These are phyloP conservation scores for Daldinia grandis DNA, from an alignment of 495 filamentous ascomycete species.

Conservation along the genomic window DNA sequence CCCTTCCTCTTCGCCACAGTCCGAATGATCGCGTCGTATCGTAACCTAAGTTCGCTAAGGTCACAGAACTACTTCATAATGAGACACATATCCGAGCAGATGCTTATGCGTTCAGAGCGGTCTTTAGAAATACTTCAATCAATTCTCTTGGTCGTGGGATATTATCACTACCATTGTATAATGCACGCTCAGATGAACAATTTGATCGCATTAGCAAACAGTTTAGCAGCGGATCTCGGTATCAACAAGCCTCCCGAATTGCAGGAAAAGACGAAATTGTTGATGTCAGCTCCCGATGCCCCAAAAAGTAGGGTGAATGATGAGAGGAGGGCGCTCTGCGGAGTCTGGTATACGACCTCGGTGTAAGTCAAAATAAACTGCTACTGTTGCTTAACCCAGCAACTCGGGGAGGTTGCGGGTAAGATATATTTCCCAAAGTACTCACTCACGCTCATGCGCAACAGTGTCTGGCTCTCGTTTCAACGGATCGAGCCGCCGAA, in stretches of 20 bases:
- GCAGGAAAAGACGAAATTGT: conserved; percentile 36
- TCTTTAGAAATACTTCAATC: conserved; percentile 61
- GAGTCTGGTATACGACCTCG: conserved; percentile 54
- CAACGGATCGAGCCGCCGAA: conserved; percentile 45
- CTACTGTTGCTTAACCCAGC: background rate
- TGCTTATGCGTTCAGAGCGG: conserved; percentile 57
- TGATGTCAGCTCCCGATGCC: conserved; percentile 27
- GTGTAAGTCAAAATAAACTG: conserved; percentile 43
- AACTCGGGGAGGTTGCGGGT: background rate
- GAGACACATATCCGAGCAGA: conserved; percentile 50
- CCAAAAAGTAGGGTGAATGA: conserved; percentile 39
- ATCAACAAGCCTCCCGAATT: conserved; percentile 49
- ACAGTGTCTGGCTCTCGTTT: conserved; percentile 41
- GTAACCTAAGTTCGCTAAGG: conserved; percentile 50
- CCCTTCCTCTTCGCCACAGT: conserved; percentile 51
- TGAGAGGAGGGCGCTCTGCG: conserved; percentile 48
- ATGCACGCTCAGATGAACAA: conserved; percentile 56
- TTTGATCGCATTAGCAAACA: conserved; percentile 55
- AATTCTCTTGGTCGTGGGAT: conserved; percentile 57
- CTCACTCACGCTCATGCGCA: background rate
- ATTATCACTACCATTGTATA: conserved; percentile 54
- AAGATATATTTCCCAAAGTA: background rate
- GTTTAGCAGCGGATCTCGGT: conserved; percentile 56
- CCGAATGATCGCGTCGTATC: conserved; percentile 51
- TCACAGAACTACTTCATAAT: conserved; percentile 51